Evolutionary conservation across 2,329 filamentous ascomycete genomes (phyloP), one percentile per base, ranked within the genome.

Genomic region (Venturia nashicola): DNA sequence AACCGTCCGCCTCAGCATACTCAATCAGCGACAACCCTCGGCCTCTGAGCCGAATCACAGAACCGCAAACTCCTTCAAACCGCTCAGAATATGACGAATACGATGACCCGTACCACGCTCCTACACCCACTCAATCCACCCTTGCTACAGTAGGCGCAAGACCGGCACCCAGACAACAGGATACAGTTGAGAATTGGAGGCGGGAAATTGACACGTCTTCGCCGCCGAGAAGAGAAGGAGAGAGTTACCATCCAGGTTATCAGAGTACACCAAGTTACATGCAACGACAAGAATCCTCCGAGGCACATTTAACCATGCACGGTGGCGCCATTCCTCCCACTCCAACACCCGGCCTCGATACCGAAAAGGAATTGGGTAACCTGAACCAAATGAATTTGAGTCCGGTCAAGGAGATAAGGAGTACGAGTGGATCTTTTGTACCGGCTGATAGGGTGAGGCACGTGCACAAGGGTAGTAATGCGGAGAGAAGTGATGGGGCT

Each of bases 241-340:
- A 59, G 44, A 64, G 7, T 6, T 74, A 73, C 59, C 69, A 73
- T 32, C 71, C 73, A 2, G 69, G 71, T 1, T 77, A 72, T 55
- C 71, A 75, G 61, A 70, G 71, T 20, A 78, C 76, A 32, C 74
- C 75, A 4, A 76, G 72, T 4, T 79, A 79, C 65, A 67, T 79
- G 36, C 73, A 75, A 2, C 69, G 78, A 51, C 77, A 80, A 68
- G 71, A 74, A 66, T 78, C 75, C 64, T 74, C 76, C 36, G 72
- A 69, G 5, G 74, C 77, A 64, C 74, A 77, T 34, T 57, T 77
- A 61, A 79, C 76, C 1, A 80, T 80, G 78, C 77, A 79, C 63
- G 78, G 78, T 9, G 74, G 43, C 23, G 42, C 61, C n/a, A 23
- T 62, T 11, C 40, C 34, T 5, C 60, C 40, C 1, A 42, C 57